phyloP scores from a whole-genome alignment of 1,284 basidiomycete species.

The Pterula multifida region DNA sequence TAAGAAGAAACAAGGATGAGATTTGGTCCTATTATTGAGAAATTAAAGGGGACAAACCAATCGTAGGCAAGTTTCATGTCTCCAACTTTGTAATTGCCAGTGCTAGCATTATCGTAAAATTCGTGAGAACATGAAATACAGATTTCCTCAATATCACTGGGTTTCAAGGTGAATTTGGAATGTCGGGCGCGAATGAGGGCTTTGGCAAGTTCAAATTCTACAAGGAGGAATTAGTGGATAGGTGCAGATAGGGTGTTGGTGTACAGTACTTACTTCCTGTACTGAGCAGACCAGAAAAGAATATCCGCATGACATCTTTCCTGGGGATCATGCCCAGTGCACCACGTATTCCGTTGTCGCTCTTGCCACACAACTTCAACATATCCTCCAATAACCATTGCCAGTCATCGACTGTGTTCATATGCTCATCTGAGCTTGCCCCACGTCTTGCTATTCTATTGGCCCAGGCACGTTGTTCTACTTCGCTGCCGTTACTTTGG shows the following conservation, averaged over 20 bases:
- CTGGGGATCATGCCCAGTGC: constrained; percentile 69
- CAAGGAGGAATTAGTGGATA: constrained; percentile 10
- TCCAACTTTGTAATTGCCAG: constrained; percentile 82
- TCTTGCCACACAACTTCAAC: constrained; percentile 63
- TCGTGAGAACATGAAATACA: constrained; percentile 75
- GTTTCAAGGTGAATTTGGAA: constrained; percentile 37
- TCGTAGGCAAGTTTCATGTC: constrained; percentile 95
- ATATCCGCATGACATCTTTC: constrained; percentile 68
- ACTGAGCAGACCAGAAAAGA: constrained; percentile 73
- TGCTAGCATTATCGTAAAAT: constrained; percentile 87
- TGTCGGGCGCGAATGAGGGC: constrained; percentile 46
- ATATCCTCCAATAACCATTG: constrained; percentile 80
- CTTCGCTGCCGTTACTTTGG: constrained; percentile 53
- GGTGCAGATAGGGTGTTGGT: constrained; percentile 3
- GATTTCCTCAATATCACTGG: constrained; percentile 55
- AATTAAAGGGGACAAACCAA: constrained; percentile 44
- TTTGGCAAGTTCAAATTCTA: constrained; percentile 74
- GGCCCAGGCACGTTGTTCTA: constrained; percentile 76
- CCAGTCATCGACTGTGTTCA: constrained; percentile 68
- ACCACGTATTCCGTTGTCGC: constrained; percentile 48
- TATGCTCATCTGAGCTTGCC: constrained; percentile 39
- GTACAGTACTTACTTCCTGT: constrained; percentile 64
- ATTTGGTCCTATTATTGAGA: constrained; percentile 5
- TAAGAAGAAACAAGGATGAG: constrained; percentile 19
- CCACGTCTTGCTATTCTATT: constrained; percentile 74